Evolutionary conservation across 495 filamentous ascomycete species (phyloP).

Genomic region (Lasiosphaeria ovina): DNA sequence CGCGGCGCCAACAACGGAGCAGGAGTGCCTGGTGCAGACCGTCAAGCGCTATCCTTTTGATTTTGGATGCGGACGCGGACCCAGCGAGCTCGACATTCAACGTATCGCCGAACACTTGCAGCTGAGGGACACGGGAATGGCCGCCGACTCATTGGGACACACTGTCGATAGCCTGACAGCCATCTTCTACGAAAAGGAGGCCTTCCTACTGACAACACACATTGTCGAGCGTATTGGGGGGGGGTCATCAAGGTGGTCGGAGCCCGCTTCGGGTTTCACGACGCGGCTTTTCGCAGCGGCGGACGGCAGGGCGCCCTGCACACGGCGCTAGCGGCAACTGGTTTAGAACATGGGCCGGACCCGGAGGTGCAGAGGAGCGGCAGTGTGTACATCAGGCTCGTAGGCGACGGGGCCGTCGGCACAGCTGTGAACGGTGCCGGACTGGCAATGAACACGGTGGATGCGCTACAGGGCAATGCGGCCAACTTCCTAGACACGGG

Average conservation of each 20-base stretch:
- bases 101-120: slow-evolving; percentile 29
- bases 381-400: slow-evolving; percentile 68
- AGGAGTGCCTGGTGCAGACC: slow-evolving; percentile 23
- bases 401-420: slow-evolving; percentile 58
- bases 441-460: slow-evolving; percentile 89
- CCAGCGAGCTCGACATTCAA: slow-evolving; percentile 52
- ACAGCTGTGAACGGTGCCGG: slow-evolving; percentile 87
- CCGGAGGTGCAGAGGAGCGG: slow-evolving; percentile 66
- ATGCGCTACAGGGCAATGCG: slow-evolving; percentile 65
- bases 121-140: slow-evolving; percentile 20
- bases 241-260: slow-evolving; percentile 45
- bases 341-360: slow-evolving; percentile 54
- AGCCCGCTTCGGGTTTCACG: slow-evolving; percentile 66
- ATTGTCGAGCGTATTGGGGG: slow-evolving; percentile 39
- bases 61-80: slow-evolving; percentile 46
- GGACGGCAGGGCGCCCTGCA: slow-evolving; percentile 67
- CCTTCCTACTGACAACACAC: slow-evolving; percentile 56
- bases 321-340: slow-evolving; percentile 47
- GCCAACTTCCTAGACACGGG: slow-evolving; percentile 90
- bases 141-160: slow-evolving; percentile 38
- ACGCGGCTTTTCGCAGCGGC: slow-evolving; percentile 68
- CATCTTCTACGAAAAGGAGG: slow-evolving; percentile 69
- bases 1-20: slow-evolving; percentile 52
- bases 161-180: slow-evolving; percentile 55
- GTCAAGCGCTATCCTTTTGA: slow-evolving; percentile 61